Base-by-base conservation (phyloP, 495 filamentous ascomycete genomes). In the Neurospora hispaniola region DNA sequence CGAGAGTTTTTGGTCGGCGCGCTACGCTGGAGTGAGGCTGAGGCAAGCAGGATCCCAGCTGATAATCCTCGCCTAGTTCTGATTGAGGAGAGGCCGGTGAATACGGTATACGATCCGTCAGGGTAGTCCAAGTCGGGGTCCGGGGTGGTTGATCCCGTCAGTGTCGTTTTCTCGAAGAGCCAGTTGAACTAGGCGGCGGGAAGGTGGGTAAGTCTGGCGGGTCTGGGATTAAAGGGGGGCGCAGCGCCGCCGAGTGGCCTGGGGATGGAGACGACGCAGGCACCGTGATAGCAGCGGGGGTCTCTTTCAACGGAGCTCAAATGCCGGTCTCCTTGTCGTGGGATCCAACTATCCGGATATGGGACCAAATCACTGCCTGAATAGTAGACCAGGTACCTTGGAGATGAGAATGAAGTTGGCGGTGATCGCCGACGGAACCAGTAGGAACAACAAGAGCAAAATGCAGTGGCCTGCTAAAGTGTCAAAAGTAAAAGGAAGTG, bases 11-110 rank as follows among this genome's bases (percentile, higher is more conserved):
- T 73, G 42, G 72, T 71, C 31, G 43, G 72, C 38, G 40, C 31
- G 72, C 27, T 66, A 27, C 48, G 23, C 54, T 66, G 20, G 42
- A 76, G 70, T 78, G 78, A 77, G 78, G 75, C 77, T 78, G 77
- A 74, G 73, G 73, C 72, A 69, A 74, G 68, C 74, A 68, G 69
- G 71, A 69, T 69, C 71, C 73, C 71, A 72, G 75, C 74, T 73
- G 54, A 66, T 27, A 66, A 66, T 66, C 54, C 54, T 66, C 54
- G 54, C 27, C 54, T 66, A 66, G 54, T 9, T 35, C 54, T 66
- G 54, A 18, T 38, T 66, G 54, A 66, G 54, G 14, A 66, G 54
- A 66, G 31, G 54, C 54, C 54, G 27, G 54, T 66, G 54, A 66
- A 66, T 35, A 66, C 54, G 54, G 14, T 66, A 66, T 38, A 27